Evolutionary conservation across 306 rosid genomes (phyloP).

Genomic region (Vigna unguiculata): DNA sequence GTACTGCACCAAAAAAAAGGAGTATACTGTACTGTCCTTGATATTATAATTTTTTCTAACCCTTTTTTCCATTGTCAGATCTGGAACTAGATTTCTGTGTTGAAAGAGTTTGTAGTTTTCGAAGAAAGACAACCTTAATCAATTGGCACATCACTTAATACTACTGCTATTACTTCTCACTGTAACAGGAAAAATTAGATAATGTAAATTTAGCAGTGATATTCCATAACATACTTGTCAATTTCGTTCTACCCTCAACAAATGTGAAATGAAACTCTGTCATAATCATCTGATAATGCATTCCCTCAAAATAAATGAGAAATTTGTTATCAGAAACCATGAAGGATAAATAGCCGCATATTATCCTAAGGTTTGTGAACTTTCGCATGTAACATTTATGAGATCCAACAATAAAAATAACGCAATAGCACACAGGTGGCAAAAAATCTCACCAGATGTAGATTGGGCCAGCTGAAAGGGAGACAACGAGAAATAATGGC

Average conservation of each 20-base stretch:
- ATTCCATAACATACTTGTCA: neutral
- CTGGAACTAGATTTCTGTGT: neutral
- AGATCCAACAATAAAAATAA: neutral
- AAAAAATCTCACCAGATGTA: constrained; percentile 5
- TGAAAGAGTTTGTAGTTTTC: neutral
- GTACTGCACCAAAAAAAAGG: no score
- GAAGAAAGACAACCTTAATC: neutral
- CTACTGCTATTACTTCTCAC: neutral
- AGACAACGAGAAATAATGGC: neutral
- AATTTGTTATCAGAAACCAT: neutral
- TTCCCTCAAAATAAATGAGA: neutral
- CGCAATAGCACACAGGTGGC: neutral
- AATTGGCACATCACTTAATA: neutral
- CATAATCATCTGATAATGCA: neutral
- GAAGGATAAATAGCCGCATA: neutral
- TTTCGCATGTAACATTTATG: neutral
- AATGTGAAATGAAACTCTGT: neutral
- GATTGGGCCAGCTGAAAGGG: neutral
- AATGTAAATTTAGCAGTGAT: neutral
- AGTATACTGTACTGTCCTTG: neutral
- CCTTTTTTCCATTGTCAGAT: neutral
- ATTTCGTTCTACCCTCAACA: constrained; percentile 1
- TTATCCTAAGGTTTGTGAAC: neutral
- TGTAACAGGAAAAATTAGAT: neutral
- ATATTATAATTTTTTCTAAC: neutral